Base-by-base conservation (phyloP, 2,329 filamentous ascomycete species). In the Hypomyces perniciosus region DNA sequence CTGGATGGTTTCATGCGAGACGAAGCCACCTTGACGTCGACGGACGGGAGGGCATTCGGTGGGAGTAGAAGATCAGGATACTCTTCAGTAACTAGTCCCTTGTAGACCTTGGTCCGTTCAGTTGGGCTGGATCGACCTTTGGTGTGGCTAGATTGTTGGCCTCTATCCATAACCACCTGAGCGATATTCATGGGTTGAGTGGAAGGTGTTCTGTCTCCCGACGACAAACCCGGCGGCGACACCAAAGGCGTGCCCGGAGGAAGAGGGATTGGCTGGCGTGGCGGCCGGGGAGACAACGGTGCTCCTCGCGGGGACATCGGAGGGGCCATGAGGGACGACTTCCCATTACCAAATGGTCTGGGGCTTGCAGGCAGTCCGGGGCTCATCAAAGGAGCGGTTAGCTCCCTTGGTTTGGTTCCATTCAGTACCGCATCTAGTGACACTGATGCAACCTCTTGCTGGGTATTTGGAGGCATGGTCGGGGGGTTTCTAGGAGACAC, bases 1-100 rank as follows among this genome's bases (percentile, higher is more conserved):
- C 92, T 79, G 0, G 92, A 96, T 10, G 92, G 93, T 63, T 89
- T 90, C 75, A 99, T 84, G n/a, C 93, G 84, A 26, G 93, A 97
- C 4, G 93, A 97, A 4, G 90, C 89, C 4, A 96, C 92, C 65
- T 81, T 88, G 44, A 96, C 84, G 56, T 87, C 81, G 50, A 99
- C 86, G 1, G 88, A 89, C 4, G 89, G 87, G 6, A 99, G 75
- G 5, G 91, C 90, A 65, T 95, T 95, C 0, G 93, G 92, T 8
- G 90, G 84, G 2, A 99, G 75, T 26, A 97, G 72, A 6, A 97
- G 77, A 55, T 89, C 87, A 1, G 92, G 90, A 64, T 90, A 92
- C 57, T 95, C 88, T 0, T 96, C 90, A 0, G 86, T 90, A 5
- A 90, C 77, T 26, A 96, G 78, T 1, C 90, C 90, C 59, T 78